A percentile compares a stretch with the other conserved stretches of the same genome.
Evolutionary conservation across 192 early-diverging fungal genomes (phyloP).

Genomic region (Cladochytrium replicatum): DNA sequence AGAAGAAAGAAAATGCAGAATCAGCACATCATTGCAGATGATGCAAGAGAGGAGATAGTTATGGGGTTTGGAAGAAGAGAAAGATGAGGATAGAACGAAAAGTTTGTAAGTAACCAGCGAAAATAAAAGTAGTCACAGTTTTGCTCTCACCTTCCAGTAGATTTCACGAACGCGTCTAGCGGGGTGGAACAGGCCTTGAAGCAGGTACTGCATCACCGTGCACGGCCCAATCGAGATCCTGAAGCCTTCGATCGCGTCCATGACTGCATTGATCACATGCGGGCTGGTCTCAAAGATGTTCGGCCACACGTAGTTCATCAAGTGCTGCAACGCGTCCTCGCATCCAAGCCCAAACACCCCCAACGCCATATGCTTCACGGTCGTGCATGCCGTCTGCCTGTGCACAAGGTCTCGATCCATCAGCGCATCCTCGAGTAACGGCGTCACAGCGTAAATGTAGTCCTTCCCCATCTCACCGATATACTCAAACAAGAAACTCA

Average conservation of each 20-base stretch:
- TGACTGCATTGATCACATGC: slow-evolving; percentile 96
- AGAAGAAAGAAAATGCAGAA: too few species aligned
- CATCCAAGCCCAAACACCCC: slow-evolving; percentile 87
- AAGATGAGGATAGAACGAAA: too few species aligned
- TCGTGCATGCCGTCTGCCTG: slow-evolving; percentile 91
- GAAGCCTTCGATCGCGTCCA: slow-evolving; percentile 92
- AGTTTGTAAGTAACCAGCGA: too few species aligned
- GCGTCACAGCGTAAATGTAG: slow-evolving; percentile 94
- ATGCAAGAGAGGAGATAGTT: too few species aligned
- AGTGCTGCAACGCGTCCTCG: slow-evolving; percentile 87
- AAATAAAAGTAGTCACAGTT: too few species aligned
- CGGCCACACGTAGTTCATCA: slow-evolving; percentile 96
- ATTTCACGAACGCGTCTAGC: slow-evolving; percentile 89
- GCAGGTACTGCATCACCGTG: slow-evolving; percentile 71
- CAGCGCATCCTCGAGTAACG: slow-evolving; percentile 90
- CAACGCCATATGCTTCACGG: slow-evolving; percentile 89
- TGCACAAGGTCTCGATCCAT: slow-evolving; percentile 98
- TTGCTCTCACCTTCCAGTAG: slow-evolving; percentile 86
- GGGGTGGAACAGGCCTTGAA: slow-evolving; percentile 97
- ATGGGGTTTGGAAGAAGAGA: too few species aligned
- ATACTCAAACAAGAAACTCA: slow-evolving; percentile 97
- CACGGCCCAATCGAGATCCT: slow-evolving; percentile 82
- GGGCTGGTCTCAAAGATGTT: slow-evolving; percentile 95
- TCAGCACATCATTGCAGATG: too few species aligned
- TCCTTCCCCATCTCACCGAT: slow-evolving; percentile 98